These are phyloP conservation scores for Elsinoe ampelina DNA, from an alignment of 2,329 filamentous ascomycete species.

Conservation along the genomic window DNA sequence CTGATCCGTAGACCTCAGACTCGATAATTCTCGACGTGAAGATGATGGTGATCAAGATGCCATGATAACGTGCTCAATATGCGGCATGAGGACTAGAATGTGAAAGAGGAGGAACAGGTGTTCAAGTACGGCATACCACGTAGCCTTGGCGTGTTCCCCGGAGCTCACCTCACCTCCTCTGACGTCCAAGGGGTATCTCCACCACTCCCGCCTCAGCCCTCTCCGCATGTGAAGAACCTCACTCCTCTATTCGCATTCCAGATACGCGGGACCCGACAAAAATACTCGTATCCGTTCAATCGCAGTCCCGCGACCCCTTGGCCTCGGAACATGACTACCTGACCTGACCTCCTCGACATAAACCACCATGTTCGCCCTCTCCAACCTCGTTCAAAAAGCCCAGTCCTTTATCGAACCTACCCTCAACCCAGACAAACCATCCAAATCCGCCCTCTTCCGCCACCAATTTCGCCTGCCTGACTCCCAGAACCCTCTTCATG, in stretches of 20 bases:
- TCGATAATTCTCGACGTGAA: no score
- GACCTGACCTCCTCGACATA: conserved; percentile 8
- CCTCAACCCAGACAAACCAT: conserved; percentile 66
- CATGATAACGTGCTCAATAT: no score
- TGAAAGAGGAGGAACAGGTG: not conserved
- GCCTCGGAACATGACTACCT: not conserved
- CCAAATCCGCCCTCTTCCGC: conserved; percentile 87
- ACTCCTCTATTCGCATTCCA: not conserved
- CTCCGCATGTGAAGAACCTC: not conserved
- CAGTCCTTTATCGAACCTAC: conserved; percentile 89
- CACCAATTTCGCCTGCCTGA: conserved; percentile 92
- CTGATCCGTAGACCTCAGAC: no score
- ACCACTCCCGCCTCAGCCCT: not conserved
- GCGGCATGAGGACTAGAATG: no score
- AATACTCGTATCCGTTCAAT: not conserved
- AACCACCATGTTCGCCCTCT: conserved; percentile 50
- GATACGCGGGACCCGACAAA: not conserved
- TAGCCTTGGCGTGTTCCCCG: not conserved
- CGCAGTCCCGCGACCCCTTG: not conserved
- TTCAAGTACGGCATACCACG: not conserved
- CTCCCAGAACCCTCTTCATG: conserved; percentile 84
- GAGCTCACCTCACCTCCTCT: conserved; percentile 5
- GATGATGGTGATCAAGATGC: no score
- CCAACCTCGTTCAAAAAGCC: conserved; percentile 87
- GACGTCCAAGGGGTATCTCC: conserved; percentile 4